Base-by-base conservation (phyloP, 2,329 filamentous ascomycete species). In the Aspergillus alliaceus region DNA sequence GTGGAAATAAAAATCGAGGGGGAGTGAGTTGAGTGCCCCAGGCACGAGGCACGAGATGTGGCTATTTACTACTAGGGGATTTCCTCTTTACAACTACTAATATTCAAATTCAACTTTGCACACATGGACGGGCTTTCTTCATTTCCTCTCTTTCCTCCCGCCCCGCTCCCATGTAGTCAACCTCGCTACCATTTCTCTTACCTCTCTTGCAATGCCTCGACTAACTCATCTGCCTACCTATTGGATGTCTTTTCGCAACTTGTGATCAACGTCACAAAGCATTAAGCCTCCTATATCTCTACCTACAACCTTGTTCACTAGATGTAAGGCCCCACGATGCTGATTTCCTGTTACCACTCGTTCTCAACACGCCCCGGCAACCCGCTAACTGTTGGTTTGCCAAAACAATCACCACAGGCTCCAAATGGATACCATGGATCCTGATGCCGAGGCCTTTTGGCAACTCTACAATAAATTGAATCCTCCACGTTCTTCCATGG, bases 1-100 rank as follows among this genome's bases (percentile, higher is more conserved):
- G 55, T 40, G 9, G 63, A 58, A 15, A 56, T 62, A 27, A 66
- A 66, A 53, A 64, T 67, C 27, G 64, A 73, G 59, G 59, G 51
- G 49, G 66, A 71, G 29, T 48, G 18, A 35, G 31, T 47, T 54
- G 55, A 58, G 22, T 60, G 58, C 60, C 55, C 59, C 51, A 57
- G 55, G 48, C 57, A 53, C 35, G 35, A 32, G 25, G 20, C 14
- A 37, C 51, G 35, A 32, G 46, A 27, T 44, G 8, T 3, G 35
- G 22, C 22, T n/a, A n/a, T 31, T 24, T 29, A 14, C 18, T 47
- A 31, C n/a, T 37, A 37, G 4, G n/a, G n/a, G 27, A 29, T 29
- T 29, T 29, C 22, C 40, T n/a, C 22, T 25, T 25, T 12, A 15
- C 11, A 44, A 24, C 40, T 27, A 25, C 39, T 9, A 14, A 25